Percentiles rank a stretch among this genome's conserved stretches.
Evolutionary conservation across 2,329 filamentous ascomycete genomes (phyloP).

Genomic region (Pleoardoris graminearum): DNA sequence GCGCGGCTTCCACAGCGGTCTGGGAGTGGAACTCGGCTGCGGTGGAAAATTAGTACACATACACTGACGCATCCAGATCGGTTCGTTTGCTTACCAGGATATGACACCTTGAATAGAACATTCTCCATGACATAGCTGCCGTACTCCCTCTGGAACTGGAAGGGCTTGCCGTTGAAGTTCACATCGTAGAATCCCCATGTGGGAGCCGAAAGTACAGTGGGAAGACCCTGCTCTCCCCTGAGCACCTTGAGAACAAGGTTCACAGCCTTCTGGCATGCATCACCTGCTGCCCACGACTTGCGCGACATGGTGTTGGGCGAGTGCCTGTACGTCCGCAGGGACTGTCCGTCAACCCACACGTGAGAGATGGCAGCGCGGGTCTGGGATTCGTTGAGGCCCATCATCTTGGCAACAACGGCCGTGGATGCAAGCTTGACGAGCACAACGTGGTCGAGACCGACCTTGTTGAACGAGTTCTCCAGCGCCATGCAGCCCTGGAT

Average conservation of each 20-base stretch:
- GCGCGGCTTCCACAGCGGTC: conserved; percentile 92
- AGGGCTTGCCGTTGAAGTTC: conserved; percentile 87
- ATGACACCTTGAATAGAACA: conserved; percentile 99
- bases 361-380: conserved; percentile 95
- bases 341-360: conserved; percentile 96
- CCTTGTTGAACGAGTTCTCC: conserved; percentile 98
- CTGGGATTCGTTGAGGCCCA: conserved; percentile 85
- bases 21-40: conserved; percentile 96
- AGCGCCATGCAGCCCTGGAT: conserved; percentile 97
- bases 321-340: conserved; percentile 94
- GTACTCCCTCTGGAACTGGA: conserved; percentile 93
- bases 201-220: conserved; percentile 88
- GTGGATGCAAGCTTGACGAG: conserved; percentile 96
- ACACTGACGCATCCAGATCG: background rate
- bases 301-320: conserved; percentile 99
- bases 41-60: conserved; percentile 26
- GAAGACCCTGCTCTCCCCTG: conserved; percentile 87
- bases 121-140: conserved; percentile 99
- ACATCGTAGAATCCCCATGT: conserved; percentile 99
- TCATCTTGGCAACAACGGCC: conserved; percentile 92
- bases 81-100: conserved; percentile 68
- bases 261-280: conserved; percentile 94
- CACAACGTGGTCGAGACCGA: conserved; percentile 95
- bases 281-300: conserved; percentile 98
- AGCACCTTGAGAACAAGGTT: conserved; percentile 89